Evolutionary conservation across 768 basidiomycete species (phyloP).

Genomic region (Panaeolus papilionaceus): DNA sequence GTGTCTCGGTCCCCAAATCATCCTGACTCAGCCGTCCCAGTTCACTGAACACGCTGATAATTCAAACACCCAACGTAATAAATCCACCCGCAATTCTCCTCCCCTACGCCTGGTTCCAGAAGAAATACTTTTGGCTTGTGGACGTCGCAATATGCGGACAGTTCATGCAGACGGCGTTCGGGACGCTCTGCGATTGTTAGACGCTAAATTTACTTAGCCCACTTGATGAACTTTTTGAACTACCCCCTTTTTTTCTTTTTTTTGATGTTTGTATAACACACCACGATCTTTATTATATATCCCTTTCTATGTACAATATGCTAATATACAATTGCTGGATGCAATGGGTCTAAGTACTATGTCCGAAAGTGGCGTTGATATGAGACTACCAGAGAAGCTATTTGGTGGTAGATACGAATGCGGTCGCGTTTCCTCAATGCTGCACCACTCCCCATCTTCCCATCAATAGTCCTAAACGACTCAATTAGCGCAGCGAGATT

Average conservation of each 20-base stretch:
- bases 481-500: constrained; percentile 52
- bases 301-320: background rate
- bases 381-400: constrained; percentile 25
- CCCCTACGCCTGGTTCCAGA: constrained; percentile 64
- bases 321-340: constrained; percentile 21
- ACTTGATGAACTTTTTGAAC: background rate
- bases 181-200: constrained; percentile 77
- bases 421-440: constrained; percentile 18
- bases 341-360: constrained; percentile 10
- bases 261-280: constrained; percentile 6
- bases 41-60: background rate
- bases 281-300: constrained; percentile 2
- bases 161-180: constrained; percentile 77
- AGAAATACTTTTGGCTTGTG: constrained; percentile 66
- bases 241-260: background rate
- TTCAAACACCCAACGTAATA: constrained; percentile 10
- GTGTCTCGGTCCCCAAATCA: constrained; percentile 74
- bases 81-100: constrained; percentile 30
- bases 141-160: constrained; percentile 65
- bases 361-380: constrained; percentile 24
- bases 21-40: constrained; percentile 48
- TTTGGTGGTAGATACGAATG: constrained; percentile 22
- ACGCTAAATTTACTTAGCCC: constrained; percentile 59
- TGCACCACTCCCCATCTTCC: constrained; percentile 16
- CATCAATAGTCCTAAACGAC: constrained; percentile 53